Evolutionary conservation across 129 eudicot genomes (phyloP).

Genomic region (Helianthus tuberosus): DNA sequence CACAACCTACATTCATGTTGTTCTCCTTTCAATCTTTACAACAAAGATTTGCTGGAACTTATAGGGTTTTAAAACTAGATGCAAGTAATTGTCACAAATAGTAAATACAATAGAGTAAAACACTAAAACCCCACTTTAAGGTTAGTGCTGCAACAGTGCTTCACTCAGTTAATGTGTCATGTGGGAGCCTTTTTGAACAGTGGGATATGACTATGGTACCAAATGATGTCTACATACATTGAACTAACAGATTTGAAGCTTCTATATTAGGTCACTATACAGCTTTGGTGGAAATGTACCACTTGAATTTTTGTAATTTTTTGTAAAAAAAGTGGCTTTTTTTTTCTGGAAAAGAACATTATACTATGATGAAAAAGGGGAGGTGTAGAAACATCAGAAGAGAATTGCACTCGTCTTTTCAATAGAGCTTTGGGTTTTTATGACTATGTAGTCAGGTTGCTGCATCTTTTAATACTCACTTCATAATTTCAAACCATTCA

Average conservation of each 20-base stretch:
- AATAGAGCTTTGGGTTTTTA: conserved; percentile 4
- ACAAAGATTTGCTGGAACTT: conserved; percentile 35
- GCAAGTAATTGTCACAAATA: conserved; percentile 24
- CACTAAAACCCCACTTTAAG: conserved; percentile 32
- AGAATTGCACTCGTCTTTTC: conserved; percentile 25
- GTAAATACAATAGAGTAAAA: conserved; percentile 34
- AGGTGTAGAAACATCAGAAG: conserved; percentile 23
- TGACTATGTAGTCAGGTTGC: conserved; percentile 22
- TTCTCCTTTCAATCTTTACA: conserved; percentile 29
- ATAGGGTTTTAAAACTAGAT: conserved; percentile 29
- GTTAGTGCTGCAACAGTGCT: conserved; percentile 39
- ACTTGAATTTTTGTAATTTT: conserved; percentile 19
- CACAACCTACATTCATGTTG: conserved; percentile 35
- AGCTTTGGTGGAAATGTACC: conserved; percentile 34
- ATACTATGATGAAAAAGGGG: conserved; percentile 24
- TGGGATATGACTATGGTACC: conserved; percentile 21
- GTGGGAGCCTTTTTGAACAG: conserved; percentile 12
- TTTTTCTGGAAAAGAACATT: conserved; percentile 12
- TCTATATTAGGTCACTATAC: conserved; percentile 22
- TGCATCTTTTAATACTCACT: conserved; percentile 1
- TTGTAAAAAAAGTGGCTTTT: conserved; percentile 29
- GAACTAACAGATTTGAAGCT: conserved; percentile 26
- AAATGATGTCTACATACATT: conserved; percentile 38
- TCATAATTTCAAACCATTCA: not conserved
- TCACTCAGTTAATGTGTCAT: conserved; percentile 25